phyloP scores from a whole-genome alignment of 1,284 basidiomycete genomes.

The Lentinula novae-zelandiae region DNA sequence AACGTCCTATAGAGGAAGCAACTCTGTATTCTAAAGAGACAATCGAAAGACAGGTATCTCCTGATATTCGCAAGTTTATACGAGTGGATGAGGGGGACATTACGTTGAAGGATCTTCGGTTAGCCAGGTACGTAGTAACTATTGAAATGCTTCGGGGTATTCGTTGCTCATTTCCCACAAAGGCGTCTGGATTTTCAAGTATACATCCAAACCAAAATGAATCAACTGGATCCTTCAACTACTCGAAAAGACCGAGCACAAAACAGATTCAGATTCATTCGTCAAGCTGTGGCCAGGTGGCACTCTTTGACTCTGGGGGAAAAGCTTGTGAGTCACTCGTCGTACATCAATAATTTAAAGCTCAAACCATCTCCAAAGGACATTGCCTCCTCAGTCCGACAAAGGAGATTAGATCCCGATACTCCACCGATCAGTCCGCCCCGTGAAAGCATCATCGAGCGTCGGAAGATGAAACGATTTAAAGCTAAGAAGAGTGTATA shows the following conservation, averaged over 20 bases:
- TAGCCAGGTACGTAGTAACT: background rate
- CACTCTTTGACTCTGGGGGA: background rate
- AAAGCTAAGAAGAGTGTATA: background rate
- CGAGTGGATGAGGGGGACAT: background rate
- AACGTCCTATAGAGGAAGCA: background rate
- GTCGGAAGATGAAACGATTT: background rate
- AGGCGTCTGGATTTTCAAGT: background rate
- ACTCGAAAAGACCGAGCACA: background rate
- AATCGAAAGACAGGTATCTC: background rate
- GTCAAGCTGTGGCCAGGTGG: background rate
- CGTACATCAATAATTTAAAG: background rate
- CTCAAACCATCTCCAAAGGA: background rate
- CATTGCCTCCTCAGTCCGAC: background rate
- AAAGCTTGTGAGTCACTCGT: background rate
- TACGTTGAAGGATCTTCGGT: background rate
- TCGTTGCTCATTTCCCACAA: background rate
- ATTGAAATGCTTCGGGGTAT: background rate
- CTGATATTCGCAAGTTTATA: background rate
- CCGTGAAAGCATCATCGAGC: background rate
- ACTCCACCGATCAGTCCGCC: background rate
- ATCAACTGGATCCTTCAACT: background rate
- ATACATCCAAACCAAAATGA: background rate
- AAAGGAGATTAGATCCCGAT: background rate
- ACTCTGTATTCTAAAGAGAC: background rate
- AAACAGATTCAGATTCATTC: background rate